These are phyloP conservation scores for Uncinocarpus reesii DNA, from an alignment of 2,329 filamentous ascomycete genomes.

Conservation along the genomic window DNA sequence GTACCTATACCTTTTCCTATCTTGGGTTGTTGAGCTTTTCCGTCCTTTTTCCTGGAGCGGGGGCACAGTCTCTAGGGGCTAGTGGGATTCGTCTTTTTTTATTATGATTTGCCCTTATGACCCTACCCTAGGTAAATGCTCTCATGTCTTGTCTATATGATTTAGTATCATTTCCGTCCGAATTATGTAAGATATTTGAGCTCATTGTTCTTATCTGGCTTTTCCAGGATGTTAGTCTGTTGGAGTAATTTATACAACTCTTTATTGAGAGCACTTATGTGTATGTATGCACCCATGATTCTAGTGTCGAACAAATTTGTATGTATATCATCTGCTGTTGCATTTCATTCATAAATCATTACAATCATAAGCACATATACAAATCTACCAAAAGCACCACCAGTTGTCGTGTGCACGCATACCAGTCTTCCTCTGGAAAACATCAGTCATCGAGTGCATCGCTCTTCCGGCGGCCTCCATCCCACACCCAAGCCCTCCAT, in stretches of 20 bases:
- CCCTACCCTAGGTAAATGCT: not conserved
- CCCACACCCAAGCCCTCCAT: constrained; percentile 65
- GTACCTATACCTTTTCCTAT: constrained; percentile 1
- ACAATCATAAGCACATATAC: not conserved
- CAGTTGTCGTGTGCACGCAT: not conserved
- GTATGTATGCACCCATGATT: not conserved
- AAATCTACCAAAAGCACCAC: not conserved
- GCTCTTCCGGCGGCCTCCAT: constrained; percentile 55
- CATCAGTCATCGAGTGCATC: constrained; percentile 51
- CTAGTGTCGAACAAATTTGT: not conserved
- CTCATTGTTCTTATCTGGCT: not conserved
- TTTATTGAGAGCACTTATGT: too few relatives aligned
- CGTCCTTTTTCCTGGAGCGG: not conserved
- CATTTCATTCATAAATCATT: not conserved
- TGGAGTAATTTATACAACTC: not conserved
- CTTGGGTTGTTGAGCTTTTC: not conserved
- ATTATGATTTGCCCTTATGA: too few relatives aligned
- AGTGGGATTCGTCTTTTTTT: too few relatives aligned
- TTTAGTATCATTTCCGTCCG: not conserved
- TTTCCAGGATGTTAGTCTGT: not conserved
- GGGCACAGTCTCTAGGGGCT: too few relatives aligned
- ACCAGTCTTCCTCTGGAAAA: not conserved
- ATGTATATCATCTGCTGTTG: not conserved
- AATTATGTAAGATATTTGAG: not conserved
- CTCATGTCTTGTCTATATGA: not conserved